Conservation (phyloP, 202 grass and related monocot species). For the Brachypodium distachyon region DNA sequence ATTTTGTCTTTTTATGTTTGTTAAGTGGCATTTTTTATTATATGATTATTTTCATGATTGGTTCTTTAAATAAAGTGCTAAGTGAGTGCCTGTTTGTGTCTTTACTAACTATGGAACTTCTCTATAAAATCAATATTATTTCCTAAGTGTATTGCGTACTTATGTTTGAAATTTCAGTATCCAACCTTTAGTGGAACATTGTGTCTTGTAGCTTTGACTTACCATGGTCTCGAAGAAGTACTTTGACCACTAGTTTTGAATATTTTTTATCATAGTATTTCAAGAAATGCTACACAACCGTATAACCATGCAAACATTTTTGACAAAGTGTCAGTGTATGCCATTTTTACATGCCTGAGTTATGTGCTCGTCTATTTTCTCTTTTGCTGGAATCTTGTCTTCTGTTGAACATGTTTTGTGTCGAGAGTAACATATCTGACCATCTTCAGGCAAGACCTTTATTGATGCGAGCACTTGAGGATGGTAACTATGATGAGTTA, state of each 20-base stretch:
- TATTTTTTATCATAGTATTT: neutral
- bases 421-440: constrained; percentile 10
- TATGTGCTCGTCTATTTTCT: neutral
- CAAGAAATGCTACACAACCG: neutral
- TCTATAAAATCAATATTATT: neutral
- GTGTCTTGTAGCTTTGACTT: neutral
- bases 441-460: constrained; percentile 68
- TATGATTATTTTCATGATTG: neutral
- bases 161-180: neutral
- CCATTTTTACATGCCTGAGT: neutral
- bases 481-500: constrained; percentile 49
- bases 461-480: constrained; percentile 47
- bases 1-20: neutral
- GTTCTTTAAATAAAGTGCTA: neutral
- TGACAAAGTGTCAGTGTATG: neutral
- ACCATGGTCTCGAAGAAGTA: neutral
- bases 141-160: neutral
- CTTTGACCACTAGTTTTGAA: neutral
- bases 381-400: neutral
- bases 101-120: neutral
- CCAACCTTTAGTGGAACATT: neutral
- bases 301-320: neutral
- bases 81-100: neutral
- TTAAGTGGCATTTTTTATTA: neutral
- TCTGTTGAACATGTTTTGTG: neutral